Evolutionary conservation across 75 land plant species (phyloP), one percentile per base, ranked within the genome.

Genomic region (Selaginella moellendorffii): DNA sequence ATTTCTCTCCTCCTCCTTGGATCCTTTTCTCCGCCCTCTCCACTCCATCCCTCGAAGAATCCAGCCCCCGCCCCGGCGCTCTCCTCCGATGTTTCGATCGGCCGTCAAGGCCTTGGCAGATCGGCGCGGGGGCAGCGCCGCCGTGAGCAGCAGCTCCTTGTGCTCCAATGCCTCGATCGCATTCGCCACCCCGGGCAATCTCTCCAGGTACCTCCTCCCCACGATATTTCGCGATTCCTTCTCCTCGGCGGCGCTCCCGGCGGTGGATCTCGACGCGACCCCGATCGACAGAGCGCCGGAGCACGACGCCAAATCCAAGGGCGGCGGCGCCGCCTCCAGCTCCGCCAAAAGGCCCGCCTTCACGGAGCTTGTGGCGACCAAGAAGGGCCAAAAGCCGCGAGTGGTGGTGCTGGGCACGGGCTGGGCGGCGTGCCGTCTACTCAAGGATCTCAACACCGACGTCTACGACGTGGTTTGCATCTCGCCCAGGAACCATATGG

Each of bases 401-500:
- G 64, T 89, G 54, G 91, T 86, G 52, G 90, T 90, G 10, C 64
- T 90, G 58, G 97, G 97, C 1, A 31, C 97, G 0, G 97, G 97
- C 2, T 90, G 97, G 97, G 97, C 93, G 22, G 97, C 80, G 26
- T 84, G 88, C 68, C 71, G 97, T 61, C 63, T 78, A 28, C 72
- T 88, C 76, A 86, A 86, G 74, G 84, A 82, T 18, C 25, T 90
- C 30, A 81, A 90, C 71, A 79, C 95, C 27, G 30, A 54, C 1
- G 0, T 78, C 0, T 92, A 79, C 70, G 97, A 88, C 59, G 76
- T 93, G 23, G 87, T 88, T 28, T 88, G 96, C 74, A 77, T 93
- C 26, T 93, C 98, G 0, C 98, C 98, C 0, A 64, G 98, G 59
- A 93, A 93, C 61, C 98, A 93, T 77, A 92, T 92, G 97, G 97